phyloP scores from a whole-genome alignment of 2,329 filamentous ascomycete species.

The Fusarium luffae region DNA sequence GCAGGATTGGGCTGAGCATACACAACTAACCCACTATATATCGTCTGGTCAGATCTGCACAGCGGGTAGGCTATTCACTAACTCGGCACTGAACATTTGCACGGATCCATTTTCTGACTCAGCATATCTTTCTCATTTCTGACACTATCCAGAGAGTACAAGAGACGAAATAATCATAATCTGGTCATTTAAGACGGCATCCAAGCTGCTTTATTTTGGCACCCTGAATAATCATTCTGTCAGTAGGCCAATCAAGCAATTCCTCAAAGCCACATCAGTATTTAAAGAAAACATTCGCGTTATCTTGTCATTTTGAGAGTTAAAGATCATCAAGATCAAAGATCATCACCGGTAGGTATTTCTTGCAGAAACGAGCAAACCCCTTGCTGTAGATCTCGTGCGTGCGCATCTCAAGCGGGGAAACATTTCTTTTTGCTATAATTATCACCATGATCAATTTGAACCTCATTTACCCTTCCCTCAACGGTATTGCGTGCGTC shows the following conservation, averaged over 20 bases:
- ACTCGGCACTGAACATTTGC: background rate
- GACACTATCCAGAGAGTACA: background rate
- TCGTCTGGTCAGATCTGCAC: slow-evolving; percentile 10
- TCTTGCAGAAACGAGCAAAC: background rate
- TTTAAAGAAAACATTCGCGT: background rate
- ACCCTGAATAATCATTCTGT: fast-evolving
- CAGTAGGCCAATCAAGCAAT: background rate
- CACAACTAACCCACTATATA: background rate
- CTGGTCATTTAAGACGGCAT: fast-evolving
- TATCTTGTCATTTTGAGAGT: background rate
- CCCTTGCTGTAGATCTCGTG: slow-evolving; percentile 7
- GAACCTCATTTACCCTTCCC: background rate
- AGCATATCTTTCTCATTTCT: background rate
- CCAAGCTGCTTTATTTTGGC: too few species aligned
- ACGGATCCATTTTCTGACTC: background rate
- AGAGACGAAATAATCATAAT: background rate
- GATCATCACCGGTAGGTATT: background rate
- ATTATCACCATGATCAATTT: background rate
- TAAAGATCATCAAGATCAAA: background rate
- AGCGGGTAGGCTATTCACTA: background rate
- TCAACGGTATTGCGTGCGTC: too few species aligned
- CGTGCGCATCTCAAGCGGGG: slow-evolving; percentile 5
- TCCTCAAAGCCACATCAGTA: background rate
- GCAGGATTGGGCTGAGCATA: background rate
- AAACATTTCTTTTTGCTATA: slow-evolving; percentile 11